Percentiles rank a stretch among this genome's conserved stretches.
Conservation (phyloP, 2,329 filamentous ascomycete genomes). For the Phaeosphaeria sp. region DNA sequence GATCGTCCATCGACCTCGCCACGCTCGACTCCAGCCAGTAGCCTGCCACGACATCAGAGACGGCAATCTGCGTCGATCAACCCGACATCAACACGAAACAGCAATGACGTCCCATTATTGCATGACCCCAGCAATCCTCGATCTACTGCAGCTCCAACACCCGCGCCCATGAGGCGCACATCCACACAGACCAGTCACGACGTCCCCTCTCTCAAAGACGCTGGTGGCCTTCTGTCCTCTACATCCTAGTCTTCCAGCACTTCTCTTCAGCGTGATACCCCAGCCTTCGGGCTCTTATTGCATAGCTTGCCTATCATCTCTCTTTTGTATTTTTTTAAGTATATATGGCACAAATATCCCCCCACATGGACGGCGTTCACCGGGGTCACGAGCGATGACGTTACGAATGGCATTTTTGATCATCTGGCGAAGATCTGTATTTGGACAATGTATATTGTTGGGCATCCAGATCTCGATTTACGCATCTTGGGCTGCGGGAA, state of each 20-base stretch:
- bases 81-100: slow-evolving; percentile 30
- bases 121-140: slow-evolving; percentile 42
- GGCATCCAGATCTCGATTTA: background rate
- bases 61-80: slow-evolving; percentile 14
- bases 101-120: slow-evolving; percentile 33
- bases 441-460: slow-evolving; percentile 1
- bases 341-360: slow-evolving; percentile 28
- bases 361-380: slow-evolving; percentile 23
- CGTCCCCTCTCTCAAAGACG: slow-evolving; percentile 39
- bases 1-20: slow-evolving; percentile 16
- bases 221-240: slow-evolving; percentile 40
- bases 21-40: slow-evolving; percentile 21
- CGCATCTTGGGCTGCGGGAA: background rate
- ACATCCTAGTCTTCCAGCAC: slow-evolving; percentile 17
- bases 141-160: slow-evolving; percentile 14
- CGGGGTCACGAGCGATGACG: slow-evolving; percentile 17
- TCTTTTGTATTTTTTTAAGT: slow-evolving; percentile 10
- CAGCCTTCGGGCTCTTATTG: slow-evolving; percentile 25
- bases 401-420: slow-evolving; percentile 11
- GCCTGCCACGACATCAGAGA: slow-evolving; percentile 13
- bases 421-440: background rate
- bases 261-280: slow-evolving; percentile 43
- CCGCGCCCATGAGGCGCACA: slow-evolving; percentile 25
- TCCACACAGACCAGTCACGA: slow-evolving; percentile 31
- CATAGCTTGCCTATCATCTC: slow-evolving; percentile 27